Evolutionary conservation across 2,329 filamentous ascomycete genomes (phyloP).

Genomic region (Aureobasidium leucospermi): DNA sequence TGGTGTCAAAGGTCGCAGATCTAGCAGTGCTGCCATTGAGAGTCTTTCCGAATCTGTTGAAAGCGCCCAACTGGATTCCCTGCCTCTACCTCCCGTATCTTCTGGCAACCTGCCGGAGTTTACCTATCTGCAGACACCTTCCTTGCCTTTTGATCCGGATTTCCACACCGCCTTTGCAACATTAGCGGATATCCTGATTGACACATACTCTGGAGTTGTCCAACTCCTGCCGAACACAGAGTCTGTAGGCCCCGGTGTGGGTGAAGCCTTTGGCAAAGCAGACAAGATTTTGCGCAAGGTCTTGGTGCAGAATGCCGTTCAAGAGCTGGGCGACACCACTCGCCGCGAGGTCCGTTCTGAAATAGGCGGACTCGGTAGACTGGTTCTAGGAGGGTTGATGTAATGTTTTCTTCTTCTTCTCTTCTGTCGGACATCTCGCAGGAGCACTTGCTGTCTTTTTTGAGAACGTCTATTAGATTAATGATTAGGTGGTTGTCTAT

Average conservation of each 20-base stretch:
- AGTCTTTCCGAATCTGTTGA: constrained; percentile 41
- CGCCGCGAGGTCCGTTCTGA: constrained; percentile 70
- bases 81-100: constrained; percentile 31
- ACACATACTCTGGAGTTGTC: constrained; percentile 77
- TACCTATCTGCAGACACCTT: constrained; percentile 79
- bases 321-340: constrained; percentile 88
- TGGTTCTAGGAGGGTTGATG: constrained; percentile 7
- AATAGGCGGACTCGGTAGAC: constrained; percentile 72
- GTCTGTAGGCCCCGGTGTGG: constrained; percentile 51
- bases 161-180: constrained; percentile 96
- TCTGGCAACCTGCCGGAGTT: constrained; percentile 75
- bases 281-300: constrained; percentile 82
- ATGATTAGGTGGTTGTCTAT: neutral
- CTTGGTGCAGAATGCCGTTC: constrained; percentile 75
- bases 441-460: neutral
- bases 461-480: neutral
- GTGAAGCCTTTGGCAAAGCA: constrained; percentile 83
- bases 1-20: constrained; percentile 35
- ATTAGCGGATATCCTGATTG: constrained; percentile 88
- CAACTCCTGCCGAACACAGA: constrained; percentile 67
- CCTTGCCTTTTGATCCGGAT: constrained; percentile 89
- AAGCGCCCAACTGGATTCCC: constrained; percentile 14
- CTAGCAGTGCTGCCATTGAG: constrained; percentile 54
- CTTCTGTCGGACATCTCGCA: neutral
- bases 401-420: neutral